Conservation (phyloP, 2,329 filamentous ascomycete species). For the Xylaria hypoxylon region DNA sequence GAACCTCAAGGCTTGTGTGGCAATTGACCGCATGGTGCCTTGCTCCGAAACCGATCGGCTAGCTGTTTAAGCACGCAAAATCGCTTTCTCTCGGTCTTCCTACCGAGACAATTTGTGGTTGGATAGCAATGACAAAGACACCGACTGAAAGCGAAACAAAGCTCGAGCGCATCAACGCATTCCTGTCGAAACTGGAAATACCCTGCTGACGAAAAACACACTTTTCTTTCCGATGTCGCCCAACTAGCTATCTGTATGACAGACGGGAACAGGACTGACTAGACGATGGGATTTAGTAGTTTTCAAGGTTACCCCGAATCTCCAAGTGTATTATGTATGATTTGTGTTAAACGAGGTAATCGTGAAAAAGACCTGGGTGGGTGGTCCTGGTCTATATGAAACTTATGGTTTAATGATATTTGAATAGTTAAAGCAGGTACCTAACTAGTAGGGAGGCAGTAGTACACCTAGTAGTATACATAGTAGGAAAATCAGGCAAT, state of each 20-base stretch:
- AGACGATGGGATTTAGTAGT: neutral
- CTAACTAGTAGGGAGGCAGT: neutral
- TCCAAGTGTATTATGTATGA: neutral
- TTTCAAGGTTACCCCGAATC: neutral
- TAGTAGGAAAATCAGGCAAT: constrained; percentile 3
- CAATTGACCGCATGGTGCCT: constrained; percentile 43
- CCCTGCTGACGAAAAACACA: neutral
- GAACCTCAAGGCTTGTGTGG: constrained; percentile 43
- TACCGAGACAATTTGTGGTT: constrained; percentile 6
- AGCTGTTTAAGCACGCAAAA: constrained; percentile 11
- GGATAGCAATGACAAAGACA: constrained; percentile 22
- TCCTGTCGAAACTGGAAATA: constrained; percentile 14
- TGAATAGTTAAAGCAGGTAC: neutral
- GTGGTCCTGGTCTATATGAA: constrained; percentile 19
- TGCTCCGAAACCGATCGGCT: constrained; percentile 5
- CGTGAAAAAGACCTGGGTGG: neutral
- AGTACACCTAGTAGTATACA: too few species aligned
- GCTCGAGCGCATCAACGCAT: constrained; percentile 24
- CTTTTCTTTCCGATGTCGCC: constrained; percentile 20
- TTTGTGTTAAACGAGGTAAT: neutral
- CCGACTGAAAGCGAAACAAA: constrained; percentile 21
- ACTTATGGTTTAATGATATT: constrained; percentile 28
- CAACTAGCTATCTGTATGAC: constrained; percentile 7
- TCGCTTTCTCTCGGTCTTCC: neutral
- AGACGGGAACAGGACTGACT: constrained; percentile 4